Conservation (phyloP, 768 basidiomycete species). For the Rhodotorula toruloides region DNA sequence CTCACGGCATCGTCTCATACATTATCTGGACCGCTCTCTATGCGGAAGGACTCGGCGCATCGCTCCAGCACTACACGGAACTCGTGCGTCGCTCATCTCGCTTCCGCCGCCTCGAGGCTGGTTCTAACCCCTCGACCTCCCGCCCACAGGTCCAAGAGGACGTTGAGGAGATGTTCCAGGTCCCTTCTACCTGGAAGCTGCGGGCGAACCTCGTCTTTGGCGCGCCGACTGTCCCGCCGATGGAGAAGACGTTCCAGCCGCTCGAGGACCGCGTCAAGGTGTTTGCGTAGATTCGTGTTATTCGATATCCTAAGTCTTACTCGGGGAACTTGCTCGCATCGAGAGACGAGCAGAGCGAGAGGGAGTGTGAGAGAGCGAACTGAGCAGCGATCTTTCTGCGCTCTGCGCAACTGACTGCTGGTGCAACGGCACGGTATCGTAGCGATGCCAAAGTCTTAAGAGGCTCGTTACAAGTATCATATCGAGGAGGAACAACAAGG, state of each 20-base stretch:
- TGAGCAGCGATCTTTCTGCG: too few relatives aligned
- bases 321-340: too few relatives aligned
- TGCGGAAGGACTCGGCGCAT: slow-evolving; percentile 46
- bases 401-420: too few relatives aligned
- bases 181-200: slow-evolving; percentile 32
- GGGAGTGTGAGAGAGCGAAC: too few relatives aligned
- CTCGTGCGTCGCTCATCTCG: slow-evolving; percentile 12
- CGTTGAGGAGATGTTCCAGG: slow-evolving; percentile 27
- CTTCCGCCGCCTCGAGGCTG: too few relatives aligned
- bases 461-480: too few relatives aligned
- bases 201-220: slow-evolving; percentile 47
- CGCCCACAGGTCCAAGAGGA: slow-evolving; percentile 26
- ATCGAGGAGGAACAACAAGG: too few relatives aligned
- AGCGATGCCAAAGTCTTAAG: too few relatives aligned
- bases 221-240: slow-evolving; percentile 40
- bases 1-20: slow-evolving; percentile 46
- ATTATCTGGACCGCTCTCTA: slow-evolving; percentile 47
- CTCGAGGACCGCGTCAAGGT: slow-evolving; percentile 46
- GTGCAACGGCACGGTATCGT: too few relatives aligned
- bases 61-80: slow-evolving; percentile 41
- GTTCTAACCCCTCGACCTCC: background rate
- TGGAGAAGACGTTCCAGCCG: slow-evolving; percentile 44
- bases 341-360: too few relatives aligned
- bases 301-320: too few relatives aligned
- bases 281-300: slow-evolving; percentile 23